phyloP scores from a whole-genome alignment of 176 grass and related monocot species.

The Oryza coarctata region DNA sequence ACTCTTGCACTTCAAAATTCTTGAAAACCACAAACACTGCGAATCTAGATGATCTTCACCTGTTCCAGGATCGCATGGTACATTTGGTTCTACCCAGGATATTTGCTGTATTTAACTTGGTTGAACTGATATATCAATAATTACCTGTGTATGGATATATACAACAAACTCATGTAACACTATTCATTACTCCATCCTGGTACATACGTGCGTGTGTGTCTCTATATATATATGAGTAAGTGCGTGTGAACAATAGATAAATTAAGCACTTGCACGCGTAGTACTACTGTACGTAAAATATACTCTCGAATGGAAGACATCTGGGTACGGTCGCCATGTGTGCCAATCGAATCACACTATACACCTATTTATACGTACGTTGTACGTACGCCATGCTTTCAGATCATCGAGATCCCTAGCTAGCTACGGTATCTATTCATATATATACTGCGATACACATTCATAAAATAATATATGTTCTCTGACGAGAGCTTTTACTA shows the following conservation, averaged over 20 bases:
- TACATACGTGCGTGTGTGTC: neutral
- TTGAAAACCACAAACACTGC: too few relatives aligned
- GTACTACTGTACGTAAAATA: neutral
- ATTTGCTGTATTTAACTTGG: neutral
- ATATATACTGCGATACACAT: neutral
- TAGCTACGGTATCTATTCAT: neutral
- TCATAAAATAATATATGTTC: neutral
- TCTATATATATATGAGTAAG: too few relatives aligned
- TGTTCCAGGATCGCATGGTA: too few relatives aligned
- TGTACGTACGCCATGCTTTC: neutral
- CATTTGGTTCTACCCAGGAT: neutral
- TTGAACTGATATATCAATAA: neutral
- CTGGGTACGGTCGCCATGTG: neutral
- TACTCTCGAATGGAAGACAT: neutral
- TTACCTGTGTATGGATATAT: neutral
- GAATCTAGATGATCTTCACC: too few relatives aligned
- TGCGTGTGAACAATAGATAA: neutral
- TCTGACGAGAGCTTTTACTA: slow-evolving; percentile 1
- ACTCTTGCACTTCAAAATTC: too few relatives aligned
- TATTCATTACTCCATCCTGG: neutral
- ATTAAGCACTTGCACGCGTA: neutral
- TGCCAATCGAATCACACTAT: neutral
- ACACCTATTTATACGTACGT: too few relatives aligned
- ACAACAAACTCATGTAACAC: neutral
- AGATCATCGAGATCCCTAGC: neutral